Base-by-base conservation (phyloP, 108 stramenopile genomes). In the Pseudonitzschia multiseries region DNA sequence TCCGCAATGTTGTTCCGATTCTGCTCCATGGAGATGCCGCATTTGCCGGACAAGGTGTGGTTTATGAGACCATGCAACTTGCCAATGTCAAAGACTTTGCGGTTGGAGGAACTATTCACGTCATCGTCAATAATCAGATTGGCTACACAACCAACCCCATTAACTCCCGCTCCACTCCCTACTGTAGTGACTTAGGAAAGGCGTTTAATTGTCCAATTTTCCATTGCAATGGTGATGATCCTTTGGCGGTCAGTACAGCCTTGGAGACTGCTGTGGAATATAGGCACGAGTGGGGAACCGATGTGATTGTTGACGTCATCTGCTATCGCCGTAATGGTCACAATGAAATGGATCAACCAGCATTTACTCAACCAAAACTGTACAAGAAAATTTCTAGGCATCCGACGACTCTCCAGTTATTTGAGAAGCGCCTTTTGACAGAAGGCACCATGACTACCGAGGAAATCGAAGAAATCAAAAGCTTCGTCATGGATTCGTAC, bases 281-380 rank as follows among this genome's bases (percentile, higher is more conserved):
- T 85, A 84, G 99, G 28, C 96, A 98, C 57, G 86, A 96, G 82
- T 99, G 93, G 89, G 92, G 96, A 22, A 80, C 83, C 27, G 99
- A 99, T 89, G 96, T 96, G 74, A 96, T 99, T 74, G 92, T 99
- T 69, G 97, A 99, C 85, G 90, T 99, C 85, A 83, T 99, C 51
- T 98, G 99, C 80, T 99, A 99, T 83, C 96, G 99, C 64, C 90
- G 97, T 21, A 90, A 97, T 80, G 99, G 99, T 0, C 99, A 99
- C 92, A 99, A 99, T 80, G 99, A 99, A 87, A 80, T 99, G 81
- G 99, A 99, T 85, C 97, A 99, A 76, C 99, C 99, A 22, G 87
- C 91, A 44, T 99, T 98, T 79, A 99, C 99, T 8, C 99, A 99
- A 84, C 99, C 99, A 17, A 83, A 82, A 29, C 76, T 99, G 70